These are phyloP conservation scores for Shiraia sp. DNA, from an alignment of 2,329 filamentous ascomycete genomes.

Conservation along the genomic window DNA sequence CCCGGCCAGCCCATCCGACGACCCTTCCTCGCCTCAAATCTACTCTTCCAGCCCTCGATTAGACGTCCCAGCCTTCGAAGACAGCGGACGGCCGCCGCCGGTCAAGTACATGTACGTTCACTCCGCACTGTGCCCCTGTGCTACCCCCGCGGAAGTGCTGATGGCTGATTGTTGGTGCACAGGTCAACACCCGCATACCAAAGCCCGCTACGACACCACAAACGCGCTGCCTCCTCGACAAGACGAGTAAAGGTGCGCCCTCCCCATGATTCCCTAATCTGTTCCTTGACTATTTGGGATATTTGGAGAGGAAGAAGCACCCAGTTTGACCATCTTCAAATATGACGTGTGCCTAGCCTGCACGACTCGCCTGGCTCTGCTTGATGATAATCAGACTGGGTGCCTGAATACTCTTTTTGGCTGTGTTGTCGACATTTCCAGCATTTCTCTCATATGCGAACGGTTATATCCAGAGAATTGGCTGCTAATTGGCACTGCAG, in stretches of 20 bases:
- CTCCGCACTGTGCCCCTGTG: constrained; percentile 2
- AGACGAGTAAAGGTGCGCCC: constrained; percentile 64
- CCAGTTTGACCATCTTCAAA: not conserved
- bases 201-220: constrained; percentile 68
- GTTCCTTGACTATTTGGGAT: no score
- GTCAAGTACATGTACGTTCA: constrained; percentile 55
- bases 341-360: not conserved
- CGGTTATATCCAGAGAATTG: not conserved
- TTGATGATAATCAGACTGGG: no score
- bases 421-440: no score
- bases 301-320: no score
- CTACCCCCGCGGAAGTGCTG: no score
- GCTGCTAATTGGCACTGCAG: constrained; percentile 47
- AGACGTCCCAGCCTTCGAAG: constrained; percentile 48
- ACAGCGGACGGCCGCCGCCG: constrained; percentile 47
- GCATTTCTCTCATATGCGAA: no score
- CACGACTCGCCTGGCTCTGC: no score
- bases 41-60: constrained; percentile 54
- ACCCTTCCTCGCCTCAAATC: constrained; percentile 43
- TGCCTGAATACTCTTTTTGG: not conserved
- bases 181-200: constrained; percentile 63
- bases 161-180: constrained; percentile 20
- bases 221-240: constrained; percentile 62
- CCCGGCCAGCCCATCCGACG: constrained; percentile 21
- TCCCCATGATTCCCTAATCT: not conserved